phyloP scores from a whole-genome alignment of 2,329 filamentous ascomycete species.

The Trichoderma sp. region DNA sequence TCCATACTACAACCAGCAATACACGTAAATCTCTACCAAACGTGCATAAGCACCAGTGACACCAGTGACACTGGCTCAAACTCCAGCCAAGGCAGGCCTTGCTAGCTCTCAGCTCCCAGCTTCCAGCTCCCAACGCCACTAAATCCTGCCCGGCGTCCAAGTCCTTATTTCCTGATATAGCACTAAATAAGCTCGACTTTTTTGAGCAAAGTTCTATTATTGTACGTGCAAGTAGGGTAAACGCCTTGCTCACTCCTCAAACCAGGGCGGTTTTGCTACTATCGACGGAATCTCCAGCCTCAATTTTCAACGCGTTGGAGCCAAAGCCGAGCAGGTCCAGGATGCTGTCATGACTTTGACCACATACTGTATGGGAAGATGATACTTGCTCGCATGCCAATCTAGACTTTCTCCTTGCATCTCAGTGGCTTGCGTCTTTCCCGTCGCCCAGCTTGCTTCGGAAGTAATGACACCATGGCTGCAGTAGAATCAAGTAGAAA shows the following conservation, averaged over 20 bases:
- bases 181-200: not conserved
- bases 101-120: not conserved
- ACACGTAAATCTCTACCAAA: not conserved
- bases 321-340: not conserved
- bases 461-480: not conserved
- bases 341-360: not conserved
- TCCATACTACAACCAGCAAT: not conserved
- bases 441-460: not conserved
- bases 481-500: not conserved
- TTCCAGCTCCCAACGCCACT: conserved; percentile 5
- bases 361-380: conserved; percentile 1
- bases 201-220: not conserved
- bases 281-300: conserved; percentile 16
- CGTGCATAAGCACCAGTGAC: not conserved
- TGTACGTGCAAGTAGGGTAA: not conserved
- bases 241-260: not conserved
- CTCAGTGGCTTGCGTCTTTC: not conserved
- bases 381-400: not conserved
- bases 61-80: not conserved
- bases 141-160: conserved; percentile 9
- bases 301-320: not conserved
- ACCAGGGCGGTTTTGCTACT: not conserved
- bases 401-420: conserved; percentile 15
- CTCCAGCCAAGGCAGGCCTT: not conserved
- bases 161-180: not conserved